Percentiles rank a stretch among this genome's conserved stretches.
These are phyloP conservation scores for Gaeumannomyces tritici DNA, from an alignment of 2,329 filamentous ascomycete species.

Conservation along the genomic window DNA sequence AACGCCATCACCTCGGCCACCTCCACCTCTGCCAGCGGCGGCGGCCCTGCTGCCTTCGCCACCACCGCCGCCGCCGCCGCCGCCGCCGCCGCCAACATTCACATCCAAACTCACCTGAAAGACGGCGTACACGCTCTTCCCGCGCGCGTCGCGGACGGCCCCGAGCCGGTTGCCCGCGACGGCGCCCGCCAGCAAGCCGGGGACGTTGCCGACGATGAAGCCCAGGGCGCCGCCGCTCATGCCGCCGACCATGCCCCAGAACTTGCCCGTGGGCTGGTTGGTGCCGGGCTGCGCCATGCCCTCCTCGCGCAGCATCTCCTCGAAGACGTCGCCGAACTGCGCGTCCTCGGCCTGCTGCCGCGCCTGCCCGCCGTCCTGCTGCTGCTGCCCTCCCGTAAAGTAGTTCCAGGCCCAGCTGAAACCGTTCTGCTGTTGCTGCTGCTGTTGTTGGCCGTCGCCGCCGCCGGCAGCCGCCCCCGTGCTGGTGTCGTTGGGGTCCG, in stretches of 20 bases:
- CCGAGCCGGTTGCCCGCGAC: constrained; percentile 91
- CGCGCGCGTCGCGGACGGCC: constrained; percentile 77
- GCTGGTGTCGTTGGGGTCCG: constrained; percentile 31
- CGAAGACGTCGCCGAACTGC: constrained; percentile 82
- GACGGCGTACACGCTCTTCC: constrained; percentile 90
- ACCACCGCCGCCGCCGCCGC: neutral
- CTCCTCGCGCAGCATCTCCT: constrained; percentile 85
- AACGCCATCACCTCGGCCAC: neutral
- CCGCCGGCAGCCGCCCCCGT: constrained; percentile 28
- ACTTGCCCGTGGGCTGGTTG: constrained; percentile 54
- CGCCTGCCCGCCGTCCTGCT: constrained; percentile 19
- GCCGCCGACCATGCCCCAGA: constrained; percentile 82
- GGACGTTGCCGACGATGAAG: constrained; percentile 90
- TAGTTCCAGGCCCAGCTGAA: constrained; percentile 74
- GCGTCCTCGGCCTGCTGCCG: constrained; percentile 55
- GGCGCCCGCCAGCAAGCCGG: constrained; percentile 78
- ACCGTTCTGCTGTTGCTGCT: constrained; percentile 27
- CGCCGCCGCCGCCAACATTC: neutral
- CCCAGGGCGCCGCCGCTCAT: constrained; percentile 82
- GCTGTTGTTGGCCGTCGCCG: constrained; percentile 17
- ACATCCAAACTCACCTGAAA: constrained; percentile 46
- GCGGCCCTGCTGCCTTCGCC: neutral
- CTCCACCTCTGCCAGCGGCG: neutral
- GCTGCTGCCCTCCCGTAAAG: constrained; percentile 29
- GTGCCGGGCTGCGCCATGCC: constrained; percentile 65